Evolutionary conservation across 106 monocot genomes (phyloP).

Genomic region (Ottelia alismoides): DNA sequence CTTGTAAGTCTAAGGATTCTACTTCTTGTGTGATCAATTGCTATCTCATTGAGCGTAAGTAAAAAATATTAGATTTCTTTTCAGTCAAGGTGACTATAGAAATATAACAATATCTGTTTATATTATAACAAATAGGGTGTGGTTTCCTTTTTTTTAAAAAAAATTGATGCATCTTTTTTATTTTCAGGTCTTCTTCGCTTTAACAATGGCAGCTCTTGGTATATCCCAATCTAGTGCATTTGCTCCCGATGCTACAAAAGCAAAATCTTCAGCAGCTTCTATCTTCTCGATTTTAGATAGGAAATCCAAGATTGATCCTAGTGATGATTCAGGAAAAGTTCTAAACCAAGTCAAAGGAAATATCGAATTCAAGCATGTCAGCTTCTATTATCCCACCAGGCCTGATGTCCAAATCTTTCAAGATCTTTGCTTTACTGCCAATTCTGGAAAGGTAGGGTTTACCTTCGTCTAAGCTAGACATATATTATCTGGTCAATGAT

Average conservation of each 20-base stretch:
- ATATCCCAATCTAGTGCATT: slow-evolving; percentile 9
- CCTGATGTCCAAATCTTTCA: slow-evolving; percentile 15
- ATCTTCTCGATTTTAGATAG: slow-evolving; percentile 7
- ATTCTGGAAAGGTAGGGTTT: slow-evolving; percentile 16
- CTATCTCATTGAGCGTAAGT: too few species aligned
- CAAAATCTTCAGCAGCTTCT: slow-evolving; percentile 2
- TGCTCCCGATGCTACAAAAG: slow-evolving; percentile 11
- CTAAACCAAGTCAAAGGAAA: slow-evolving; percentile 9
- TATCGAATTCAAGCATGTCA: slow-evolving; percentile 7
- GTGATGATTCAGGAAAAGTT: slow-evolving; percentile 1
- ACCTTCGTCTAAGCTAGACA: too few species aligned
- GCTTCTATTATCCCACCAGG: slow-evolving; percentile 8
- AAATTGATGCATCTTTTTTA: too few species aligned
- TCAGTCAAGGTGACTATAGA: too few species aligned
- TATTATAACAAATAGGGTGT: too few species aligned
- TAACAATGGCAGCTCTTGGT: slow-evolving; percentile 7
- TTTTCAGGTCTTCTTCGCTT: slow-evolving; percentile 14
- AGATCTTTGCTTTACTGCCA: slow-evolving; percentile 11
- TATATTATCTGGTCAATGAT: too few species aligned
- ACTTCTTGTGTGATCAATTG: too few species aligned
- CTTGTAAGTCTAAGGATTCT: too few species aligned
- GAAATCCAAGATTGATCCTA: slow-evolving; percentile 8
- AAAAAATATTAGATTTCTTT: too few species aligned
- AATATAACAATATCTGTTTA: too few species aligned
- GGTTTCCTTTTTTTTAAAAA: too few species aligned